These are phyloP conservation scores for Venturia carpophila DNA, from an alignment of 2,329 filamentous ascomycete species.

Conservation along the genomic window DNA sequence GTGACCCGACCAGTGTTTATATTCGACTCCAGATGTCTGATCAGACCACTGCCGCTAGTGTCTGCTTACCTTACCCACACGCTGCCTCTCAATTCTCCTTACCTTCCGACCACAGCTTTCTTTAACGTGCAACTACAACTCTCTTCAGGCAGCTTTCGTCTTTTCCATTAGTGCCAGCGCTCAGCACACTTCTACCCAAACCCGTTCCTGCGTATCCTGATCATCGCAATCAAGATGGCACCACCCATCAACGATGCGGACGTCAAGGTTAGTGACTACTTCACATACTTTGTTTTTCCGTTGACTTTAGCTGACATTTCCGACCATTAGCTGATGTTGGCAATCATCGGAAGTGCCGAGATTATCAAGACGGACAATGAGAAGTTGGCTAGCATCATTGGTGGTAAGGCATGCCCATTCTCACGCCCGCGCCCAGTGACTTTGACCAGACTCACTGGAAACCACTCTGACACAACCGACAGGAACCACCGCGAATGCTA, in stretches of 20 bases:
- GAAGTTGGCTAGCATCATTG: background rate
- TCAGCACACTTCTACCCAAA: background rate
- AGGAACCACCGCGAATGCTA: constrained; percentile 9
- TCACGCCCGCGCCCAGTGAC: background rate
- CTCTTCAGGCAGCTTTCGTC: background rate
- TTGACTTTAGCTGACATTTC: background rate
- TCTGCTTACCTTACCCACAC: background rate
- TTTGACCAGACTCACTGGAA: no score
- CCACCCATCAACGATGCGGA: background rate
- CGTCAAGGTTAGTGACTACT: background rate
- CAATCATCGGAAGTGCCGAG: constrained; percentile 7
- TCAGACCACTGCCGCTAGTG: background rate
- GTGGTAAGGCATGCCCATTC: background rate
- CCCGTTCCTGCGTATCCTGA: background rate
- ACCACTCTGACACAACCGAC: background rate
- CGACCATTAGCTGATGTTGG: background rate
- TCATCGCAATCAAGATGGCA: background rate
- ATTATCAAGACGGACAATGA: constrained; percentile 13
- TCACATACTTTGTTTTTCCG: background rate
- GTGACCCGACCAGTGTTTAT: background rate
- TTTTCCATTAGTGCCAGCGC: background rate
- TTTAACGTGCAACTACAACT: background rate
- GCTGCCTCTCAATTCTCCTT: background rate
- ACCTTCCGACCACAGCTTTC: background rate
- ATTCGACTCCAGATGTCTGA: background rate